Evolutionary conservation across 164 flowering plant genomes (phyloP).

Genomic region (Aristolochia californica): DNA sequence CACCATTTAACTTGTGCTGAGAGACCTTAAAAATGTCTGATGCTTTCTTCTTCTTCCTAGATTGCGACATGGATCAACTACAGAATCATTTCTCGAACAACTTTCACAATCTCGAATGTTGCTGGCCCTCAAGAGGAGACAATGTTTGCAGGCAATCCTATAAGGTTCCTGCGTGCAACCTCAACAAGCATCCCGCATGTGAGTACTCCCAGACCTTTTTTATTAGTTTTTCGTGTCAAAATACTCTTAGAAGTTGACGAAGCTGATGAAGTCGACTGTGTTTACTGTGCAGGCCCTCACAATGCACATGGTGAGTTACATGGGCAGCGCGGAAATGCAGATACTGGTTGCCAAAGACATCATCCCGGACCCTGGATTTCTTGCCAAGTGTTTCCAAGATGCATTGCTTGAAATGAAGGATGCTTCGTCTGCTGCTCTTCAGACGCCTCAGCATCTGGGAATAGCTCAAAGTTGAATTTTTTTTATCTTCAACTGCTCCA

Average conservation of each 20-base stretch:
- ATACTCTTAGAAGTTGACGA: neutral
- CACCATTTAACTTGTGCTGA: neutral
- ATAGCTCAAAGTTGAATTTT: too few relatives aligned
- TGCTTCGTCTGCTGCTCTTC: too few relatives aligned
- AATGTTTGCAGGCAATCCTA: constrained; percentile 45
- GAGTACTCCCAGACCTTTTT: constrained; percentile 4
- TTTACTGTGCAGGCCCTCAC: constrained; percentile 45
- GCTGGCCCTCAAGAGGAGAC: constrained; percentile 62
- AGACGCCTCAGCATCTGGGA: too few relatives aligned
- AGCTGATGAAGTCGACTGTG: neutral
- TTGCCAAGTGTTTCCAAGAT: constrained; percentile 74
- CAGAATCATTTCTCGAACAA: constrained; percentile 53
- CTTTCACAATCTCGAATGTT: constrained; percentile 62
- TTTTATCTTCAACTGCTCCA: too few relatives aligned
- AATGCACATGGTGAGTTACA: constrained; percentile 85
- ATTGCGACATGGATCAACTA: constrained; percentile 42
- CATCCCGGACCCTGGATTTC: constrained; percentile 58
- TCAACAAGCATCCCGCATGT: constrained; percentile 55
- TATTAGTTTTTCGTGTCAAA: too few relatives aligned
- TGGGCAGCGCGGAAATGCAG: constrained; percentile 70
- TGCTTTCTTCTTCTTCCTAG: constrained; percentile 17
- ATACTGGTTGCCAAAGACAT: constrained; percentile 71
- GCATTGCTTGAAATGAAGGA: constrained; percentile 70
- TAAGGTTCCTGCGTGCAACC: constrained; percentile 36
- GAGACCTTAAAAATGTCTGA: neutral